Evolutionary conservation across 2,329 filamentous ascomycete species (phyloP).

Genomic region (Aspergillus tanneri): DNA sequence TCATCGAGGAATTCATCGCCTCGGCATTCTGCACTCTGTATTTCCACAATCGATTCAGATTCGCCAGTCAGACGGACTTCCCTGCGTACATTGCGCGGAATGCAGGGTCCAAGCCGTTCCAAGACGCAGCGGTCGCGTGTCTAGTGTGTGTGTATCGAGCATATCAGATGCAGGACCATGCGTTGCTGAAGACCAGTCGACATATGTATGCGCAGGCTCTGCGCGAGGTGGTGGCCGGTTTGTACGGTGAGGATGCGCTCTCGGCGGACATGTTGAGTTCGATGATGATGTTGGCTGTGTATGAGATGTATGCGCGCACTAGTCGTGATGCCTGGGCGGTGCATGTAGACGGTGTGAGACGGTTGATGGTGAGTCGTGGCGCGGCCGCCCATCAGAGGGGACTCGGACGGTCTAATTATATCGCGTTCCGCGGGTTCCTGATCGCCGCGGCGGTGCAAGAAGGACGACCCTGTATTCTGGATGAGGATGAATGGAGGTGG

Average conservation of each 20-base stretch:
- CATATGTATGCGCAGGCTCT: conserved; percentile 36
- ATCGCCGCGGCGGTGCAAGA: conserved; percentile 36
- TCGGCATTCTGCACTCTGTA: conserved; percentile 31
- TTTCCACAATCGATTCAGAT: conserved; percentile 29
- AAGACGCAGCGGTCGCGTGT: conserved; percentile 28
- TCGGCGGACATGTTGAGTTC: conserved; percentile 37
- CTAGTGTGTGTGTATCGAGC: conserved; percentile 29
- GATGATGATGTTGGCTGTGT: conserved; percentile 40
- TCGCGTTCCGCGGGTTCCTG: conserved; percentile 40
- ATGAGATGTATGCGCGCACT: conserved; percentile 42
- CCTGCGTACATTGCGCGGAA: conserved; percentile 24
- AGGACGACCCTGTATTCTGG: conserved; percentile 38
- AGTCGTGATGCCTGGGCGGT: conserved; percentile 37
- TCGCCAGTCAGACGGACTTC: conserved; percentile 23
- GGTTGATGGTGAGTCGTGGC: conserved; percentile 38
- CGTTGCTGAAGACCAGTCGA: conserved; percentile 24
- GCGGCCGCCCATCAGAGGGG: conserved; percentile 29
- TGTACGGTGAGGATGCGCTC: conserved; percentile 28
- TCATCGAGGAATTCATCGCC: conserved; percentile 28
- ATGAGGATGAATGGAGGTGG: conserved; percentile 33
- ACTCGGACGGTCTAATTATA: conserved; percentile 36
- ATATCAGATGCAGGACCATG: conserved; percentile 23
- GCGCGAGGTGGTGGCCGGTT: conserved; percentile 28
- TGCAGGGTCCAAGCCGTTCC: conserved; percentile 24
- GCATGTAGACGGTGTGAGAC: conserved; percentile 38